phyloP scores from a whole-genome alignment of 1,139 yeast species.

The Zygoascus meyerae region DNA sequence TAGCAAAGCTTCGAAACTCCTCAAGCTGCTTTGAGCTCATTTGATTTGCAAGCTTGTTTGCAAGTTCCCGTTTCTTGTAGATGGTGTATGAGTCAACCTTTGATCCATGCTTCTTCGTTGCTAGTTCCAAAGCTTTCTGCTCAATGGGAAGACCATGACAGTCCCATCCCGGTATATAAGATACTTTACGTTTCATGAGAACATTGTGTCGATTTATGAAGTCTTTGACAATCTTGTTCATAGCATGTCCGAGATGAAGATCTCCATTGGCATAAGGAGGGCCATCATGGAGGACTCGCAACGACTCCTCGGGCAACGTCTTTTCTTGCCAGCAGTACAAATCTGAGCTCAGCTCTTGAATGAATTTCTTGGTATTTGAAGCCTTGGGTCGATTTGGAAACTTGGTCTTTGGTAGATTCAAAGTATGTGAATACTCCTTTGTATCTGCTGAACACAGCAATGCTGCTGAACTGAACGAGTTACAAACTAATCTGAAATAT shows the following conservation, averaged over 20 bases:
- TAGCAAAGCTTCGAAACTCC: constrained; percentile 64
- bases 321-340: constrained; percentile 42
- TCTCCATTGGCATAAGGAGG: constrained; percentile 98
- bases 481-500: no score
- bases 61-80: constrained; percentile 54
- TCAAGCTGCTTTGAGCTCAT: constrained; percentile 59
- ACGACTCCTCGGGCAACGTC: constrained; percentile 19
- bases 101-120: constrained; percentile 35
- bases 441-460: background rate
- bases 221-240: constrained; percentile 85
- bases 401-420: constrained; percentile 47
- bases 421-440: constrained; percentile 39
- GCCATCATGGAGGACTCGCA: constrained; percentile 78
- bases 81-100: constrained; percentile 38
- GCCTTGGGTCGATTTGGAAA: constrained; percentile 47
- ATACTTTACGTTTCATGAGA: constrained; percentile 53
- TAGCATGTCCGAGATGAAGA: constrained; percentile 87
- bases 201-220: constrained; percentile 70
- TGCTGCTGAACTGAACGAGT: no score
- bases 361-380: constrained; percentile 24
- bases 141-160: constrained; percentile 98
- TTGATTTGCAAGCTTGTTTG: constrained; percentile 59
- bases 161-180: constrained; percentile 94
- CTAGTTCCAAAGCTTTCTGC: constrained; percentile 56
- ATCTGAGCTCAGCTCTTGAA: constrained; percentile 35